Base-by-base conservation (phyloP, 2,329 filamentous ascomycete species). In the Fusarium virguliforme region DNA sequence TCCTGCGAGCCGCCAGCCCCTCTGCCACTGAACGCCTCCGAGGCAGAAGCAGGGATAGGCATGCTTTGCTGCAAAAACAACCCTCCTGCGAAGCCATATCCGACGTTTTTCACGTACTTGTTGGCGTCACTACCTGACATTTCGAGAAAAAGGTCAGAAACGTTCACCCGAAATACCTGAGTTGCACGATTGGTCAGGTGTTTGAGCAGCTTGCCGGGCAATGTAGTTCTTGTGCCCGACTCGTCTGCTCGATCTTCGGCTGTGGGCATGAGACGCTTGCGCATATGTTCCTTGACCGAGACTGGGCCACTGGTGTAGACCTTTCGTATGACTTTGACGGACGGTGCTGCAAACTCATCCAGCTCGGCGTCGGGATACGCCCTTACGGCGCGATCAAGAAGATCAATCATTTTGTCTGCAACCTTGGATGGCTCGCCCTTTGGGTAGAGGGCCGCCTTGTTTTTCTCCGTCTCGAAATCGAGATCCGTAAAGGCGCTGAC, bases 1-100 rank as follows among this genome's bases (percentile, higher is more conserved):
- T 81, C 83, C 48, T 74, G 76, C 3, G 73, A 69, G 13, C 80
- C 74, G 71, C 76, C 30, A 59, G 74, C n/a, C 38, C 76, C 71
- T 26, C 61, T 63, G 55, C 79, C 77, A 66, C 76, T 79, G 64
- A 80, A 78, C 10, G 75, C 77, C 73, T 91, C 87, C 9, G 89
- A 82, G 1, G 90, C 88, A 60, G 86, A 90, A 64, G 90, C 86
- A 0, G 94, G 94, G 24, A 97, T 85, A 0, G 91, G 86, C 12
- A 98, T 90, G 61, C 96, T 93, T 68, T 95, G 92, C 69, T 92
- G 91, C 82, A 95, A 91, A 15, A 99, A 84, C 78, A 96, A 97
- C 0, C 96, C 96, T 0, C 94, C 93, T 0, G 96, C 96, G 77
- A 93, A 97, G 0, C 96, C 96, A 78, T 97, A 99, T 0, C 96